Percentiles rank a stretch among this genome's conserved stretches.
Evolutionary conservation across 2,329 filamentous ascomycete genomes (phyloP).

Genomic region (Trichoderma brevicompactum): DNA sequence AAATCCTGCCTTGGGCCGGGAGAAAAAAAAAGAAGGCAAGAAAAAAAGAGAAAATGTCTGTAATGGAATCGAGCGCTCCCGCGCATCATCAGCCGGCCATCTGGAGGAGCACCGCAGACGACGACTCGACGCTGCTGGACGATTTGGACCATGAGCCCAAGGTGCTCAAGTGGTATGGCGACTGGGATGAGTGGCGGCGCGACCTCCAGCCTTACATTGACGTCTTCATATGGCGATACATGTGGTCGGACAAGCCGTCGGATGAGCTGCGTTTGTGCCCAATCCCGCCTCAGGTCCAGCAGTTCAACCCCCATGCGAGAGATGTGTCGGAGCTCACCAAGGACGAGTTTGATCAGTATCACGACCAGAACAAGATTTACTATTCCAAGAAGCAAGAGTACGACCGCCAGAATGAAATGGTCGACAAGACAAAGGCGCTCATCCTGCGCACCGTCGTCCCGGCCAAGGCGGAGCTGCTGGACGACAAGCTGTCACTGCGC

Average conservation of each 20-base stretch:
- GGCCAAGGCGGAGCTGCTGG: slow-evolving; percentile 21
- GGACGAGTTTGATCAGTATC: slow-evolving; percentile 18
- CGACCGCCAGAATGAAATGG: slow-evolving; percentile 13
- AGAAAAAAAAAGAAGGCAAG: neutral
- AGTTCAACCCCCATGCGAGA: slow-evolving; percentile 22
- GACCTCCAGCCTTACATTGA: slow-evolving; percentile 22
- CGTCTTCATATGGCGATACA: slow-evolving; percentile 25
- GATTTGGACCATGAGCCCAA: slow-evolving; percentile 15
- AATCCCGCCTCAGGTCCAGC: slow-evolving; percentile 16
- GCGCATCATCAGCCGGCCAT: slow-evolving; percentile 1
- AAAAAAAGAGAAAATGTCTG: neutral
- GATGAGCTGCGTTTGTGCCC: slow-evolving; percentile 18
- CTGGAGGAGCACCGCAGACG: slow-evolving; percentile 22
- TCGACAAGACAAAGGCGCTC: slow-evolving; percentile 20
- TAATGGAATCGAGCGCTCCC: slow-evolving; percentile 9
- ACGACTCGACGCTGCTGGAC: slow-evolving; percentile 26
- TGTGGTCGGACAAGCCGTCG: slow-evolving; percentile 20
- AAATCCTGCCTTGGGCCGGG: neutral
- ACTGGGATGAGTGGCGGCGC: slow-evolving; percentile 27
- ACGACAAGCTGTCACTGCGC: slow-evolving; percentile 7
- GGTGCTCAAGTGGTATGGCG: slow-evolving; percentile 20
- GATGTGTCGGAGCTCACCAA: slow-evolving; percentile 25
- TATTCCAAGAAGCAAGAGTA: slow-evolving; percentile 19
- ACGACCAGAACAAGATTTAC: slow-evolving; percentile 23
- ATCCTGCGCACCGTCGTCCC: slow-evolving; percentile 18